phyloP scores from a whole-genome alignment of 163 green algal species.

The Scenedesmus sp. region DNA sequence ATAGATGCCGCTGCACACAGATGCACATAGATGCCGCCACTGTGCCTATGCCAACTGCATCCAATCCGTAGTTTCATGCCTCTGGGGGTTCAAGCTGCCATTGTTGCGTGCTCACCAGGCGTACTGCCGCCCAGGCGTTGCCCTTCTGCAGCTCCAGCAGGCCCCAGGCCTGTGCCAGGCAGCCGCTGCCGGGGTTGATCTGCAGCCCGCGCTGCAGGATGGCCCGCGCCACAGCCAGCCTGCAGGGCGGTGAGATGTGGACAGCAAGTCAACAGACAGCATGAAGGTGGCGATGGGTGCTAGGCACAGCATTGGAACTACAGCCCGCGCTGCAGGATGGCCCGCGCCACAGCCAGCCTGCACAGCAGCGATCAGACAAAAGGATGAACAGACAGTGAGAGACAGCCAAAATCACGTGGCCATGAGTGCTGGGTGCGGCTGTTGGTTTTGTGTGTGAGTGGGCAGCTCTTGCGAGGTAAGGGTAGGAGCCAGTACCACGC shows the following conservation, averaged over 20 bases:
- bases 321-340: conserved; percentile 77
- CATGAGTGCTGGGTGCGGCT: too few relatives aligned
- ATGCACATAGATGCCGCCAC: too few relatives aligned
- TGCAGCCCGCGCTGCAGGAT: conserved; percentile 78
- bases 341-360: conserved; percentile 59
- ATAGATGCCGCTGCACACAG: too few relatives aligned
- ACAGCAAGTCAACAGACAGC: background rate
- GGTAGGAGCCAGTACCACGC: too few relatives aligned
- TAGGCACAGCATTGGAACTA: conserved; percentile 56
- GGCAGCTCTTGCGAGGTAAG: too few relatives aligned
- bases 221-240: conserved; percentile 58
- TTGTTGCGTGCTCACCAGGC: conserved; percentile 51
- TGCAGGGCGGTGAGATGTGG: background rate
- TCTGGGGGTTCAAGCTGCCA: too few relatives aligned
- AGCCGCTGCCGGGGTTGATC: conserved; percentile 68
- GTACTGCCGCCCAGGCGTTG: conserved; percentile 77
- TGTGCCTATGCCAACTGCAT: too few relatives aligned
- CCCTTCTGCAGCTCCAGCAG: conserved; percentile 84
- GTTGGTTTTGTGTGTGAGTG: too few relatives aligned
- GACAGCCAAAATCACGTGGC: too few relatives aligned
- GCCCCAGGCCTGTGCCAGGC: conserved; percentile 80
- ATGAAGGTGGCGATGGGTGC: background rate
- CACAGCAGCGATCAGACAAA: too few relatives aligned
- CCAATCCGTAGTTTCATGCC: too few relatives aligned
- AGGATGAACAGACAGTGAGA: too few relatives aligned